Percentiles rank a stretch among this genome's conserved stretches.
Conservation (phyloP, 2,329 filamentous ascomycete genomes). For the Epicoccum sorghinum region DNA sequence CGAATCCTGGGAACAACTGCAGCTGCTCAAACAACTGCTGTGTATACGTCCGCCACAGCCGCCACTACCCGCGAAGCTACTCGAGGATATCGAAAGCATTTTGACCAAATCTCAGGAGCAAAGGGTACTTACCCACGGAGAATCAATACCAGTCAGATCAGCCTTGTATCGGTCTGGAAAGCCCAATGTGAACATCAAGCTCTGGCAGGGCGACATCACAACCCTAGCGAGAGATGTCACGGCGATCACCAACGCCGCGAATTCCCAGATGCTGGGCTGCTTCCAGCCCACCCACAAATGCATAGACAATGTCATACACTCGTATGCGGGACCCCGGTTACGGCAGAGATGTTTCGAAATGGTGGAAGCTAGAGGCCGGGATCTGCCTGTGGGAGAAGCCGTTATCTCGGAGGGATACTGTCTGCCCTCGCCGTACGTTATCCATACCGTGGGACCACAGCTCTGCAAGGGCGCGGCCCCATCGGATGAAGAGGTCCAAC, state of each 20-base stretch:
- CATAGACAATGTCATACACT: constrained; percentile 48
- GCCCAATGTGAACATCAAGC: constrained; percentile 19
- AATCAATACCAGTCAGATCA: constrained; percentile 15
- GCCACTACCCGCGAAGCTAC: constrained; percentile 19
- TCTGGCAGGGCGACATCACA: constrained; percentile 48
- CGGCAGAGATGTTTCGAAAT: constrained; percentile 37
- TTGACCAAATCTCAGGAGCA: constrained; percentile 19
- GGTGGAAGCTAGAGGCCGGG: constrained; percentile 29
- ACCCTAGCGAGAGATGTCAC: constrained; percentile 35
- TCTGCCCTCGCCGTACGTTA: constrained; percentile 36
- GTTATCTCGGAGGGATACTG: constrained; percentile 37
- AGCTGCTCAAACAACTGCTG: constrained; percentile 31
- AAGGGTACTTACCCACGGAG: constrained; percentile 16
- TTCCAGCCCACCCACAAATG: constrained; percentile 44
- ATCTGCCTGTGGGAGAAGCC: constrained; percentile 34
- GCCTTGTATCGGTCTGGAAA: not conserved
- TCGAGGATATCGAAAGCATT: constrained; percentile 25
- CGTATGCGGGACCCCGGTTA: constrained; percentile 39
- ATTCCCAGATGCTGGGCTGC: constrained; percentile 44
- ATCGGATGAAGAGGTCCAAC: constrained; percentile 20
- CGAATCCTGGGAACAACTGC: constrained; percentile 22
- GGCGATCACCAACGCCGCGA: constrained; percentile 47
- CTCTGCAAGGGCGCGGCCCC: constrained; percentile 29
- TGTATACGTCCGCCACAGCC: constrained; percentile 32
- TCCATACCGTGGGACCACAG: constrained; percentile 47